Evolutionary conservation across 306 rosid species (phyloP).

Genomic region (Gillenia trifoliata): DNA sequence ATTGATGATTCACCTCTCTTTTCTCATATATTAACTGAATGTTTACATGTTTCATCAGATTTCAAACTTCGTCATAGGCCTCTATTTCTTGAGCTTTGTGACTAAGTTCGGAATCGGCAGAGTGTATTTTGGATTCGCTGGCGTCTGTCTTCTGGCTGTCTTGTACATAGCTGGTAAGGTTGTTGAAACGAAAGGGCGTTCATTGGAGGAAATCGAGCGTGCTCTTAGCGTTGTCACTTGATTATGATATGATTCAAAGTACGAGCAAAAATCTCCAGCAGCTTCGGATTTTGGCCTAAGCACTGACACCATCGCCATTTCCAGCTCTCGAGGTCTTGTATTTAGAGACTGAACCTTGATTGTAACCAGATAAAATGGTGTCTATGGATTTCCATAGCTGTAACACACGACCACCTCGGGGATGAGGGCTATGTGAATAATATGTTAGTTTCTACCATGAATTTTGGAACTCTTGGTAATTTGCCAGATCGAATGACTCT

Average conservation of each 20-base stretch:
- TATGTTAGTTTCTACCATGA: background rate
- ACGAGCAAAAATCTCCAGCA: constrained; percentile 11
- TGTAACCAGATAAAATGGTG: background rate
- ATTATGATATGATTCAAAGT: constrained; percentile 18
- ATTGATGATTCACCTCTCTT: background rate
- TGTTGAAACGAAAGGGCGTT: constrained; percentile 93
- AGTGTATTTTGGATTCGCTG: constrained; percentile 76
- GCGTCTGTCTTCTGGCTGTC: constrained; percentile 79
- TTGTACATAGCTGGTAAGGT: constrained; percentile 76
- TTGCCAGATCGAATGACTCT: background rate
- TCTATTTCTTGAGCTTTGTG: constrained; percentile 91
- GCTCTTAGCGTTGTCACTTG: constrained; percentile 59
- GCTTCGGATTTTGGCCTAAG: constrained; percentile 17
- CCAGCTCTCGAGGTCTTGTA: background rate
- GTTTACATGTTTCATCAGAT: constrained; percentile 44
- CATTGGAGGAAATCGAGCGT: constrained; percentile 88
- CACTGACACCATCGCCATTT: constrained; percentile 1
- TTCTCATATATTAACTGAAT: constrained; percentile 5
- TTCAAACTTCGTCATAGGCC: constrained; percentile 85
- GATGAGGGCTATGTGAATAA: background rate
- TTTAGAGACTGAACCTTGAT: background rate
- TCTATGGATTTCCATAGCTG: background rate
- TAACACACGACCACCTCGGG: no score
- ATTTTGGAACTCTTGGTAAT: background rate
- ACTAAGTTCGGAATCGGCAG: constrained; percentile 85